phyloP scores from a whole-genome alignment of 257 asterid genomes.

The Penstemon newberryi region DNA sequence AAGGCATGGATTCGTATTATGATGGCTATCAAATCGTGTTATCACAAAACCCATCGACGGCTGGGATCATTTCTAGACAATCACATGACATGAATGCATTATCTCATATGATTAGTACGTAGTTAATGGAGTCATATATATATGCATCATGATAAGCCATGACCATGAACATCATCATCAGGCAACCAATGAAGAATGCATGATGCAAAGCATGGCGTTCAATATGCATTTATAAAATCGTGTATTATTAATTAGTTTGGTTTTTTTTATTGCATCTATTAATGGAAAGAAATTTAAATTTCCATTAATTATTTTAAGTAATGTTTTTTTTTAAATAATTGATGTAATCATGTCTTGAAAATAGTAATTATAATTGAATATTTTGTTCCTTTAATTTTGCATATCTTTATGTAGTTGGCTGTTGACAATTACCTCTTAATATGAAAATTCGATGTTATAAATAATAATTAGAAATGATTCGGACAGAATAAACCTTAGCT shows the following conservation, averaged over 20 bases:
- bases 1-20: slow-evolving; percentile 58
- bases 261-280: neutral
- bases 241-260: neutral
- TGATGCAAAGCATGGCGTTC: neutral
- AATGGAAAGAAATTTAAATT: neutral
- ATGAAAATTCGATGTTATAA: no score
- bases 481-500: no score
- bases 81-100: slow-evolving; percentile 58
- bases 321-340: no score
- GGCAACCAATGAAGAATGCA: neutral
- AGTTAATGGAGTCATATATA: neutral
- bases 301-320: neutral
- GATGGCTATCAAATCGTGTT: slow-evolving; percentile 66
- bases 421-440: no score
- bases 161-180: slow-evolving; percentile 14
- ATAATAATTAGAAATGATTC: no score
- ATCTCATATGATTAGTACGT: slow-evolving; percentile 33
- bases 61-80: slow-evolving; percentile 50
- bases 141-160: neutral
- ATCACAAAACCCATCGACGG: slow-evolving; percentile 52
- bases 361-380: no score
- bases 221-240: neutral
- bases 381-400: no score
- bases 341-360: neutral
- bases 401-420: no score